Evolutionary conservation across 208 protist genomes (phyloP).

Genomic region (Crithidia sp.): DNA sequence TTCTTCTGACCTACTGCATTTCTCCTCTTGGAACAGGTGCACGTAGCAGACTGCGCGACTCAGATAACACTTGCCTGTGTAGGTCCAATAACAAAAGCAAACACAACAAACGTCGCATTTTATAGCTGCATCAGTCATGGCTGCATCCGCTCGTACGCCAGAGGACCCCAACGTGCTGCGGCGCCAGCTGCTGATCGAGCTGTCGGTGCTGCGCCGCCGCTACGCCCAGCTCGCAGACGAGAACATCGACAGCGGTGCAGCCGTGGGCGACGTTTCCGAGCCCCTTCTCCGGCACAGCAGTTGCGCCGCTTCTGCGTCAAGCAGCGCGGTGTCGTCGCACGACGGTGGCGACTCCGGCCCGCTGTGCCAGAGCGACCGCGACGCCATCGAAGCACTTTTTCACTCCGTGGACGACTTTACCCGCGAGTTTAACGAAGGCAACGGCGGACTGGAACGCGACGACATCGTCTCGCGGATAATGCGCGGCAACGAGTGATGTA

Average conservation of each 20-base stretch:
- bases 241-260: not conserved
- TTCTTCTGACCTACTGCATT: too few species aligned
- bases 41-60: too few species aligned
- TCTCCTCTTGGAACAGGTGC: too few species aligned
- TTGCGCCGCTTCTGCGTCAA: not conserved
- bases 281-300: too few species aligned
- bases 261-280: not conserved
- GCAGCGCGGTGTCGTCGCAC: not conserved
- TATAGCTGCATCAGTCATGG: not conserved
- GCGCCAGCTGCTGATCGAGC: conserved; percentile 34
- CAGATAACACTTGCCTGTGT: too few species aligned
- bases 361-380: conserved; percentile 75
- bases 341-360: conserved; percentile 10
- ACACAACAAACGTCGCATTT: too few species aligned
- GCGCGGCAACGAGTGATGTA: conserved; percentile 2
- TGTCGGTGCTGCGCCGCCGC: conserved; percentile 29
- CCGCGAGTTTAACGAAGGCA: conserved; percentile 74
- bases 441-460: conserved; percentile 47
- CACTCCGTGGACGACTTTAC: conserved; percentile 80
- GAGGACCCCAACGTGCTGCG: conserved; percentile 5
- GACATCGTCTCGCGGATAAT: conserved; percentile 37
- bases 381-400: conserved; percentile 90
- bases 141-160: not conserved
- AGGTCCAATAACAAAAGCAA: too few species aligned
- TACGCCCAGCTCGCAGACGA: conserved; percentile 10